Percentiles rank a stretch among this genome's conserved stretches.
These are phyloP conservation scores for Rhizopus microsporus DNA, from an alignment of 371 early-diverging fungal species.

Conservation along the genomic window DNA sequence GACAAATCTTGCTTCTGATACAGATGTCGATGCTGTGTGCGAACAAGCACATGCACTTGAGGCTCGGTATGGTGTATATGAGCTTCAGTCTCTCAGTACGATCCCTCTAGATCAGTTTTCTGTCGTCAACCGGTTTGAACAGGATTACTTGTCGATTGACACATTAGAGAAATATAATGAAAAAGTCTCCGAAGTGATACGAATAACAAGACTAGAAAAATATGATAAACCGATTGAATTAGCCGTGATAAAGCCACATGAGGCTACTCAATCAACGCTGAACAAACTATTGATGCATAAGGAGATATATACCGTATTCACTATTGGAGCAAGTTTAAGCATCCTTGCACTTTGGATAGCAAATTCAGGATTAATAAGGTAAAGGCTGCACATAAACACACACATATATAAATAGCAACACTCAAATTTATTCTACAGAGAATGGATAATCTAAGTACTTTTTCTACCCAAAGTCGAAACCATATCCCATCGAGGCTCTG, in stretches of 20 bases:
- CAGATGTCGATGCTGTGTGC: conserved; percentile 44
- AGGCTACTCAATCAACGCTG: conserved; percentile 4
- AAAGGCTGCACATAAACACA: background rate
- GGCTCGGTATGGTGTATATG: conserved; percentile 37
- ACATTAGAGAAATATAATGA: background rate
- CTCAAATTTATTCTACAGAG: no score
- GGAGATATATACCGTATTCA: conserved; percentile 32
- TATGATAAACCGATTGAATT: conserved; percentile 24
- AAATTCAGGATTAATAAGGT: conserved; percentile 40
- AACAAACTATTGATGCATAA: conserved; percentile 16
- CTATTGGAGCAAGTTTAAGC: conserved; percentile 43
- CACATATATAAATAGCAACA: no score
- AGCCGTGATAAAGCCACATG: background rate
- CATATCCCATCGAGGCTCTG: conserved; percentile 21
- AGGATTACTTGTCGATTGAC: conserved; percentile 16
- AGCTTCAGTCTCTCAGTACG: conserved; percentile 41
- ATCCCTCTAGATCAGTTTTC: conserved; percentile 42
- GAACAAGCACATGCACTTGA: conserved; percentile 43
- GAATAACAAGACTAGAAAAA: conserved; percentile 16
- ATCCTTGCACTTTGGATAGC: conserved; percentile 39
- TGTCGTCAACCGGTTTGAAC: conserved; percentile 31
- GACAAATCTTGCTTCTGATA: conserved; percentile 55
- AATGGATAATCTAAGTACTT: background rate
- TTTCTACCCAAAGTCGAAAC: conserved; percentile 20
- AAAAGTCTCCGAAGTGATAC: conserved; percentile 9